Evolutionary conservation across 192 early-diverging fungal genomes (phyloP).

Genomic region (Phlyctochytrium planicorne): DNA sequence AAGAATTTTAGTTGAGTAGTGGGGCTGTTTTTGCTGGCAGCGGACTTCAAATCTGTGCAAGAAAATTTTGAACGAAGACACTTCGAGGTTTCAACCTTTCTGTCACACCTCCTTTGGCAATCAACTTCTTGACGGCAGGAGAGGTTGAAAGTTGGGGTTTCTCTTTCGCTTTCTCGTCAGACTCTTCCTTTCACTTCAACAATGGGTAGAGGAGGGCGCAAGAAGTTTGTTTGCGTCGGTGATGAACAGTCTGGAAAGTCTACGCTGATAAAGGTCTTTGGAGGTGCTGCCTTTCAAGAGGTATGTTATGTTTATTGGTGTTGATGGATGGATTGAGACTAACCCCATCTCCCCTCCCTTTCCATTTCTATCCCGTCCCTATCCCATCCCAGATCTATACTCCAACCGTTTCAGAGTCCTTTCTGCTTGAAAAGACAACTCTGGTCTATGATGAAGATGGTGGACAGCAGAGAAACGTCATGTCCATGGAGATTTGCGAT

Average conservation of each 20-base stretch:
- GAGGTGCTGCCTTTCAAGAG: background rate
- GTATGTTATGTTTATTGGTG: background rate
- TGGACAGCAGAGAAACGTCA: background rate
- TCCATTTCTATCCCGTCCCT: too few species aligned
- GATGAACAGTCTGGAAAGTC: conserved; percentile 15
- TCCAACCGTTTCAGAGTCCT: background rate
- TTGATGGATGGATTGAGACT: background rate
- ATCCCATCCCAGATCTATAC: background rate
- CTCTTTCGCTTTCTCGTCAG: too few species aligned
- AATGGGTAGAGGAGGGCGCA: background rate
- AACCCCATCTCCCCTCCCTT: background rate
- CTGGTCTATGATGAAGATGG: background rate
- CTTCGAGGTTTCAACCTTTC: too few species aligned
- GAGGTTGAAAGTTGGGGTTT: too few species aligned
- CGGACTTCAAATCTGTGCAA: too few species aligned
- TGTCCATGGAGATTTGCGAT: conserved; percentile 5
- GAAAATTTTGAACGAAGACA: too few species aligned
- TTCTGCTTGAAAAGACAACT: background rate
- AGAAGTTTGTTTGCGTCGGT: conserved; percentile 14
- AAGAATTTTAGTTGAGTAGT: too few species aligned
- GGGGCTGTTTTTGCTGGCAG: too few species aligned
- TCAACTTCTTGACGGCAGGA: too few species aligned
- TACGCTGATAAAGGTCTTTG: background rate
- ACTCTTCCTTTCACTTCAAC: too few species aligned
- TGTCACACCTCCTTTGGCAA: too few species aligned